Percentiles rank a stretch among this genome's conserved stretches.
These are phyloP conservation scores for Annulohypoxylon moriforme DNA, from an alignment of 495 filamentous ascomycete genomes.

Conservation along the genomic window DNA sequence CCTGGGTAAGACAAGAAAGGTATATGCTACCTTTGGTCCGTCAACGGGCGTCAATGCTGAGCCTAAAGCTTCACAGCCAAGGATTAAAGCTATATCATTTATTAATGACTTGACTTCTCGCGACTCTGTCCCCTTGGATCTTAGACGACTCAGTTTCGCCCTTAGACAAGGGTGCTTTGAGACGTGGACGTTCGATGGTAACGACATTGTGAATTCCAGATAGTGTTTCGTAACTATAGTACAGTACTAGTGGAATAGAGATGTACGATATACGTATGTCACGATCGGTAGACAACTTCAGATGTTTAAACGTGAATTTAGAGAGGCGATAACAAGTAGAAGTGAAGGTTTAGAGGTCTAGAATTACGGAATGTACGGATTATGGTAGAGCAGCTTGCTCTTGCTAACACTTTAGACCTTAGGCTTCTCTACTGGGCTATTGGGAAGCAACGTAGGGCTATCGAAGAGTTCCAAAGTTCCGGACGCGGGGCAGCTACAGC, in stretches of 20 bases:
- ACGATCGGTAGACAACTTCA: not conserved
- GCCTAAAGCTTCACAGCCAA: conserved; percentile 85
- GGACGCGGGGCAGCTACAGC: conserved; percentile 30
- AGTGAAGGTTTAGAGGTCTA: not conserved
- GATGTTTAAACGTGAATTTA: not conserved
- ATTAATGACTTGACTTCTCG: conserved; percentile 83
- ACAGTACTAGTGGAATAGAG: not conserved
- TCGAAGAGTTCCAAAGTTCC: conserved; percentile 14
- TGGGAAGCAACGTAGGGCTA: conserved; percentile 18
- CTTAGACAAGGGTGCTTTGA: conserved; percentile 86
- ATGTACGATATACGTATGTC: conserved; percentile 2
- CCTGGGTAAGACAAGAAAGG: not conserved
- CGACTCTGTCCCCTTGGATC: conserved; percentile 74
- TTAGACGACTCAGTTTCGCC: conserved; percentile 90
- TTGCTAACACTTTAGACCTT: not conserved
- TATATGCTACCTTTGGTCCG: conserved; percentile 57
- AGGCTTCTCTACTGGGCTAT: not conserved
- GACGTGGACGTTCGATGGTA: conserved; percentile 80
- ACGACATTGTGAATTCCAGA: conserved; percentile 42
- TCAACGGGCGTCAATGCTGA: conserved; percentile 63
- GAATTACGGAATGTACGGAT: not conserved
- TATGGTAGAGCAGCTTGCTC: not conserved
- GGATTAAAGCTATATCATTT: conserved; percentile 84
- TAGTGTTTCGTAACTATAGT: conserved; percentile 13
- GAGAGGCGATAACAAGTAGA: not conserved